phyloP scores from a whole-genome alignment of 768 basidiomycete genomes.

The Suillus paluster region DNA sequence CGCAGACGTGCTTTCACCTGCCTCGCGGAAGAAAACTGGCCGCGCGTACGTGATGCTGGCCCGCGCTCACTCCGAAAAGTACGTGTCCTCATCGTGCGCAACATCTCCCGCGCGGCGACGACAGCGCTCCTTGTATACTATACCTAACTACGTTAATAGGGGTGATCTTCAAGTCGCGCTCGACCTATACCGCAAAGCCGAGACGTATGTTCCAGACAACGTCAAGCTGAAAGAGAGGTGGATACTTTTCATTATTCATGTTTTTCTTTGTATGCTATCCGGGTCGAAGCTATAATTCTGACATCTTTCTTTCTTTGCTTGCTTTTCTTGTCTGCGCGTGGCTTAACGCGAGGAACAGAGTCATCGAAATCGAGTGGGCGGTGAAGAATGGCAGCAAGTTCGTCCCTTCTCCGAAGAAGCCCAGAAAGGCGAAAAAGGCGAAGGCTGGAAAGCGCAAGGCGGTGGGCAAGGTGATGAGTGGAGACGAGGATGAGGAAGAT shows the following conservation, averaged over 20 bases:
- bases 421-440: conserved; percentile 41
- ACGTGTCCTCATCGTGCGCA: conserved; percentile 26
- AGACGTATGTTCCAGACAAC: conserved; percentile 85
- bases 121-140: neutral
- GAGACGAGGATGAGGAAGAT: conserved; percentile 6
- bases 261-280: conserved; percentile 63
- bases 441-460: conserved; percentile 20
- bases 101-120: conserved; percentile 1
- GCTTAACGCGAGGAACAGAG: conserved; percentile 46
- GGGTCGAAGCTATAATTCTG: conserved; percentile 44
- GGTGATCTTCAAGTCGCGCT: conserved; percentile 82
- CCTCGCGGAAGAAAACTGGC: conserved; percentile 81
- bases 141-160: conserved; percentile 40
- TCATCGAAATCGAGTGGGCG: conserved; percentile 83
- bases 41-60: conserved; percentile 85
- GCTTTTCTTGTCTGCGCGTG: conserved; percentile 16
- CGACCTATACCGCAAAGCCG: conserved; percentile 82
- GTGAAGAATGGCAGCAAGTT: conserved; percentile 65
- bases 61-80: conserved; percentile 83
- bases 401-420: conserved; percentile 57
- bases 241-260: conserved; percentile 71
- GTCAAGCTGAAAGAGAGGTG: conserved; percentile 87
- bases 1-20: conserved; percentile 68
- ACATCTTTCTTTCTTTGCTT: conserved; percentile 41
- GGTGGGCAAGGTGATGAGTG: conserved; percentile 16